phyloP scores from a whole-genome alignment of 2,329 filamentous ascomycete species.

The Verticillium dahliae region DNA sequence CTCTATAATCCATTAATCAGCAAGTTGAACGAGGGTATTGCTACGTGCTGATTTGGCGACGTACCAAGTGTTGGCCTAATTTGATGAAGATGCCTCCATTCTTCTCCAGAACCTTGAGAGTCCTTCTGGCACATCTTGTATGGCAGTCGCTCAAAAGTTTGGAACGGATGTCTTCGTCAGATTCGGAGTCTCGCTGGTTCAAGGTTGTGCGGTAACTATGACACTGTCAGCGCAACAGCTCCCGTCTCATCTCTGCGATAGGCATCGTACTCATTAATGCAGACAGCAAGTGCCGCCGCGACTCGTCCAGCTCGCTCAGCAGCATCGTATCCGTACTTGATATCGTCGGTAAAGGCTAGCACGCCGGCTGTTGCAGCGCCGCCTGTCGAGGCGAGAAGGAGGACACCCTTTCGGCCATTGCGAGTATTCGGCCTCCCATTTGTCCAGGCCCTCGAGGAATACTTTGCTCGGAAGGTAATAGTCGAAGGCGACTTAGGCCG shows the following conservation, averaged over 20 bases:
- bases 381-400: slow-evolving; percentile 45
- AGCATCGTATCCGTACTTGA: slow-evolving; percentile 69
- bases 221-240: slow-evolving; percentile 13
- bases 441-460: slow-evolving; percentile 15
- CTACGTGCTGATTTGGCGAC: slow-evolving; percentile 6
- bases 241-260: no score
- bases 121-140: slow-evolving; percentile 84
- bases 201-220: slow-evolving; percentile 80
- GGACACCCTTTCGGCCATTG: slow-evolving; percentile 13
- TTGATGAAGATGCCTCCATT: slow-evolving; percentile 99
- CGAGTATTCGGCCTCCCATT: background rate
- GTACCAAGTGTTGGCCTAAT: slow-evolving; percentile 82
- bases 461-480: slow-evolving; percentile 18
- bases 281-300: slow-evolving; percentile 64
- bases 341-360: slow-evolving; percentile 58
- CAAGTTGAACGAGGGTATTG: background rate
- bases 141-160: slow-evolving; percentile 76
- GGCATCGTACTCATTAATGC: slow-evolving; percentile 75
- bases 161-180: slow-evolving; percentile 59
- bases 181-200: slow-evolving; percentile 56
- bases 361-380: slow-evolving; percentile 40
- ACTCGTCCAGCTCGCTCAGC: slow-evolving; percentile 75
- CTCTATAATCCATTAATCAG: slow-evolving; percentile 44
- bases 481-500: slow-evolving; percentile 20
- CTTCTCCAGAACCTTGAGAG: slow-evolving; percentile 80